phyloP scores from a whole-genome alignment of 208 protist genomes.

The Trypanosoma rangeli region DNA sequence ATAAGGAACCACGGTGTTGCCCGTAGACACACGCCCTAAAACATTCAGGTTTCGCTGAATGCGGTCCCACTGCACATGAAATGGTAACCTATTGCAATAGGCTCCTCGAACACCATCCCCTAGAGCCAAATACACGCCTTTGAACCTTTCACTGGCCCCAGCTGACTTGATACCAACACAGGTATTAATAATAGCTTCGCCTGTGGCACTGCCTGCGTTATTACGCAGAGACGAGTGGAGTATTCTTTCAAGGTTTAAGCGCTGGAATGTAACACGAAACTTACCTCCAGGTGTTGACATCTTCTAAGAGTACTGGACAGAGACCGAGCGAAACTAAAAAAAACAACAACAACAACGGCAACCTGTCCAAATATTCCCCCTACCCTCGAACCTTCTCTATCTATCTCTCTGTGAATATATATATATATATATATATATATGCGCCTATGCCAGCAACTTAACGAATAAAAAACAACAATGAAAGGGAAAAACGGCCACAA shows the following conservation, averaged over 20 bases:
- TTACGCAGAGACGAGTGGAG: not conserved
- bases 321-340: constrained; percentile 7
- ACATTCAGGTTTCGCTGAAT: constrained; percentile 57
- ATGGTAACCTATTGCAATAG: constrained; percentile 41
- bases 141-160: not conserved
- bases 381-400: not conserved
- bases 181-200: not conserved
- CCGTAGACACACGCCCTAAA: constrained; percentile 61
- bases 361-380: not conserved
- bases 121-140: constrained; percentile 4
- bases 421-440: too few relatives aligned
- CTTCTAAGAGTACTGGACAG: not conserved
- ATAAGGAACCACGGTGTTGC: constrained; percentile 68
- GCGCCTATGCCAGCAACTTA: too few relatives aligned
- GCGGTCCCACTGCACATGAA: constrained; percentile 76
- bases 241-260: constrained; percentile 1
- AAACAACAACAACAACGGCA: too few relatives aligned
- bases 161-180: not conserved
- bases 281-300: constrained; percentile 12
- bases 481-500: not conserved
- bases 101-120: not conserved
- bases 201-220: not conserved
- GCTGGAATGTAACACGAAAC: constrained; percentile 11
- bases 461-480: not conserved
- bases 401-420: constrained; percentile 13